phyloP scores from a whole-genome alignment of 2,329 filamentous ascomycete genomes.

The Fusarium cyanostomum region DNA sequence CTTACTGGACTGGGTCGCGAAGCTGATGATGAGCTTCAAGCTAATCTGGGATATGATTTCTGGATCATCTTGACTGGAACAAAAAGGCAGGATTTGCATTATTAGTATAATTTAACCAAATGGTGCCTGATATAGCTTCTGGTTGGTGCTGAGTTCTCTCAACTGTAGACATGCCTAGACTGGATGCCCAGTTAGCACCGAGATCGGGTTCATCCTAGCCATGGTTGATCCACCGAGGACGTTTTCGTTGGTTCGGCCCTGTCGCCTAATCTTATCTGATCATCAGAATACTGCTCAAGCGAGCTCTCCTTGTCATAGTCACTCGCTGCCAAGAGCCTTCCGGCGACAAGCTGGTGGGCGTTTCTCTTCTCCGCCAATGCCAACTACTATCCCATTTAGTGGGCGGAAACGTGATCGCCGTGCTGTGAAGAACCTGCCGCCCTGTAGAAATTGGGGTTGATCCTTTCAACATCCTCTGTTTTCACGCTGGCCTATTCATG shows the following conservation, averaged over 20 bases:
- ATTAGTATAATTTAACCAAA: too few species aligned
- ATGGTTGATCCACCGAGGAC: not conserved
- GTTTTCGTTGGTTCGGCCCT: not conserved
- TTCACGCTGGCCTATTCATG: not conserved
- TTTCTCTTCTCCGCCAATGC: not conserved
- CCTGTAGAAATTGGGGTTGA: not conserved
- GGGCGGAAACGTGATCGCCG: not conserved
- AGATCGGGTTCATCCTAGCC: not conserved
- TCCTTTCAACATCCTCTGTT: not conserved
- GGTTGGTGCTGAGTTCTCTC: too few species aligned
- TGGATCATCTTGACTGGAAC: too few species aligned
- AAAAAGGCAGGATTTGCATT: too few species aligned
- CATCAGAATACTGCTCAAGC: not conserved
- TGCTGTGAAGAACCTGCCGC: not conserved
- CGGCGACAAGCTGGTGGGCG: not conserved
- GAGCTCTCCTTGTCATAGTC: not conserved
- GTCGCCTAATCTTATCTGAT: conserved; percentile 32
- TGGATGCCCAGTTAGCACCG: too few species aligned
- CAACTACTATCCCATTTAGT: not conserved
- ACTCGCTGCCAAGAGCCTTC: conserved; percentile 1
- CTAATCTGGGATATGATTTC: too few species aligned
- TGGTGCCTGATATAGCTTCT: too few species aligned
- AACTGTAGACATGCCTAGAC: too few species aligned
- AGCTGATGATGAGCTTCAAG: too few species aligned
- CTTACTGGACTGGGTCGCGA: too few species aligned